phyloP scores from a whole-genome alignment of 2,329 filamentous ascomycete species.

The Claviceps paspali region DNA sequence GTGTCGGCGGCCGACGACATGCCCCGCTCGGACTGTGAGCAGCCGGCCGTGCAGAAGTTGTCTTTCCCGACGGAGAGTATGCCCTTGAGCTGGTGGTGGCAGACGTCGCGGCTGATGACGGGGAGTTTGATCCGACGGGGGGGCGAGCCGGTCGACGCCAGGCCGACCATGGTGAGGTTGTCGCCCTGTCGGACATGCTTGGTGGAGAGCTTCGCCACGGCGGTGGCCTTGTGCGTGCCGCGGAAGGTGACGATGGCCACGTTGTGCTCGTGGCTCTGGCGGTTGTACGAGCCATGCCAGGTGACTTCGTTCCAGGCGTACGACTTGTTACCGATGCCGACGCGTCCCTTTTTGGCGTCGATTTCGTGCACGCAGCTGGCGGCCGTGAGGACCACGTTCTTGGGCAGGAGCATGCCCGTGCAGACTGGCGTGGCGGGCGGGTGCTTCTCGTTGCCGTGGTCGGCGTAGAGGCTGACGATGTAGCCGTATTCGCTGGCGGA shows the following conservation, averaged over 20 bases:
- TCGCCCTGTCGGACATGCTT: no score
- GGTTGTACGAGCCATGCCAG: neutral
- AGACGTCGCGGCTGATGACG: neutral
- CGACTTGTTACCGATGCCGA: conserved; percentile 1
- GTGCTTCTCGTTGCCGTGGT: neutral
- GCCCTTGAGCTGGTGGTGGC: neutral
- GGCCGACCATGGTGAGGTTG: no score
- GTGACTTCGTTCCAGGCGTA: neutral
- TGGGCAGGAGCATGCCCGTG: neutral
- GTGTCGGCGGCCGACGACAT: neutral
- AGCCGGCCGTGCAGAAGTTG: neutral
- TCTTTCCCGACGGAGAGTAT: neutral
- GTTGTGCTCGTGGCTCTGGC: neutral
- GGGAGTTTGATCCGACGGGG: neutral
- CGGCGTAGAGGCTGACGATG: neutral
- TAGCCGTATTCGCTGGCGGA: neutral
- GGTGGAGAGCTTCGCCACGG: neutral
- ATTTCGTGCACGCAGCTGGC: conserved; percentile 1
- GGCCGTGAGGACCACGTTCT: conserved; percentile 2
- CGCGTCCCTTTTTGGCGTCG: neutral
- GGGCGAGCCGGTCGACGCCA: no score
- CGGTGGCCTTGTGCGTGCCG: neutral
- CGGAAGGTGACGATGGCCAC: conserved; percentile 1
- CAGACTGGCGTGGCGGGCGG: neutral
- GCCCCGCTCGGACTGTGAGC: no score